phyloP scores from a whole-genome alignment of 768 basidiomycete genomes.

The Suillus sp. region DNA sequence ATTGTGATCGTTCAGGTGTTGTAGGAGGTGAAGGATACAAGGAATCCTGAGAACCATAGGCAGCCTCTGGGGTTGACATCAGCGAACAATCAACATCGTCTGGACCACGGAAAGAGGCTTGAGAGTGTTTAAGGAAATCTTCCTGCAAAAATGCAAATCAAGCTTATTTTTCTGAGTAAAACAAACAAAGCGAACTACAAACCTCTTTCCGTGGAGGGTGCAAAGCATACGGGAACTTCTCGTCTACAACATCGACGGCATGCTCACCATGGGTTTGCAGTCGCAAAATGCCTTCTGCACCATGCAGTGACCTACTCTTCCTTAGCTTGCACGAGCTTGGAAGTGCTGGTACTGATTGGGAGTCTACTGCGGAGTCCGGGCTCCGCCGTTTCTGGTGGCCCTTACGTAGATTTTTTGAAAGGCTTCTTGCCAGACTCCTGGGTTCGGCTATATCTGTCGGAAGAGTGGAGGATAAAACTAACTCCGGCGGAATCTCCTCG shows the following conservation, averaged over 20 bases:
- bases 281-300: not conserved
- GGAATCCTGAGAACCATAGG: not conserved
- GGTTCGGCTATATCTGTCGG: not conserved
- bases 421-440: too few species aligned
- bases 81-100: not conserved
- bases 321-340: conserved; percentile 18
- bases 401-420: conserved; percentile 6
- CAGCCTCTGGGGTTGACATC: not conserved
- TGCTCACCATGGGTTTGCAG: not conserved
- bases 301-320: conserved; percentile 36
- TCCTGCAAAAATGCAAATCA: conserved; percentile 13
- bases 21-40: not conserved
- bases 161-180: conserved; percentile 1
- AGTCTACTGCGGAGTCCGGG: conserved; percentile 17
- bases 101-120: not conserved
- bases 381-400: conserved; percentile 21
- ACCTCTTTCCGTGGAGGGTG: not conserved
- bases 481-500: conserved; percentile 40
- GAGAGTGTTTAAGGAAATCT: not conserved
- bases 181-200: not conserved
- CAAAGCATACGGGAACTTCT: not conserved
- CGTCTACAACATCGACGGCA: too few species aligned
- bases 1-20: not conserved
- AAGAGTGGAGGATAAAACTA: conserved; percentile 25
- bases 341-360: conserved; percentile 2